Percentiles rank a stretch among this genome's conserved stretches.
Conservation (phyloP, 371 early-diverging fungal genomes). For the Fennellomyces sp. region DNA sequence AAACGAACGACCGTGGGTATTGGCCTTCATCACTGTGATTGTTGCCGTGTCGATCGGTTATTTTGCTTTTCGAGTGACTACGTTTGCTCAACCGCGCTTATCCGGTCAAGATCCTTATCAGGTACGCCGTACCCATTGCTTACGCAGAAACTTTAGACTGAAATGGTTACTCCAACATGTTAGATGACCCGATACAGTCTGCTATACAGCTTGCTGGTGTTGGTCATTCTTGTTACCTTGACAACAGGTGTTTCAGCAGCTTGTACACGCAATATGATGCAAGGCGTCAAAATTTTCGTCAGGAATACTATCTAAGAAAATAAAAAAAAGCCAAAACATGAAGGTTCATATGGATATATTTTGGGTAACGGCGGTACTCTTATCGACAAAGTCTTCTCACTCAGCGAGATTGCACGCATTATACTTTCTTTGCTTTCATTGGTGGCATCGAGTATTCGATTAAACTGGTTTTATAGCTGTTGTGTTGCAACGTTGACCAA, state of each 20-base stretch:
- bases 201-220: background rate
- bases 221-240: background rate
- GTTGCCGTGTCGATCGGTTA: constrained; percentile 15
- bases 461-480: no score
- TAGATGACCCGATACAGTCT: background rate
- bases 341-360: no score
- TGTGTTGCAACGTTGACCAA: no score
- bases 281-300: background rate
- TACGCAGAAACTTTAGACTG: background rate
- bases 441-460: no score
- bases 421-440: no score
- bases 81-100: constrained; percentile 15
- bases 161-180: background rate
- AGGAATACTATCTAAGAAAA: no score
- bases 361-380: no score
- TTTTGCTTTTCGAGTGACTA: constrained; percentile 22
- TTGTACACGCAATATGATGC: background rate
- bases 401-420: no score
- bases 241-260: background rate
- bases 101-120: constrained; percentile 19
- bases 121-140: constrained; percentile 9
- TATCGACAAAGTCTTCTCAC: no score
- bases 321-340: no score
- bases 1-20: constrained; percentile 9
- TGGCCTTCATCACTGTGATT: background rate